Evolutionary conservation across 208 protist species (phyloP).

Genomic region (Acanthamoeba divionensis): DNA sequence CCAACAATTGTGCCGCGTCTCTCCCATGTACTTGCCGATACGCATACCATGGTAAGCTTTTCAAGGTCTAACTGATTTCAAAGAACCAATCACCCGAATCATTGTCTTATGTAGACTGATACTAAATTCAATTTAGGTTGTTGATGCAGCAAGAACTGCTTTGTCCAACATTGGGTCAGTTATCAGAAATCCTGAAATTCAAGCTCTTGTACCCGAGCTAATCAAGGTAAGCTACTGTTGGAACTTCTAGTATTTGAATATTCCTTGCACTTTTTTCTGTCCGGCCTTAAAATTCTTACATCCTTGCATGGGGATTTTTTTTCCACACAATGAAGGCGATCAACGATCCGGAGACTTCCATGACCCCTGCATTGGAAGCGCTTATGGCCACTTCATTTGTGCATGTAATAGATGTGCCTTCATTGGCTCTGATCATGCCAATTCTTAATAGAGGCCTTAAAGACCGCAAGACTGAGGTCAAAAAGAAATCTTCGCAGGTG

Average conservation of each 20-base stretch:
- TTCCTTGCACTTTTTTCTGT: too few species aligned
- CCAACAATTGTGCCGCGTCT: slow-evolving; percentile 79
- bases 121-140: slow-evolving; percentile 1
- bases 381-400: slow-evolving; percentile 82
- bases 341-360: slow-evolving; percentile 70
- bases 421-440: slow-evolving; percentile 84
- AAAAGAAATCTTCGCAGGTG: slow-evolving; percentile 74
- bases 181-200: slow-evolving; percentile 86
- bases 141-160: slow-evolving; percentile 74
- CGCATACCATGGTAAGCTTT: slow-evolving; percentile 57
- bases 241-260: too few species aligned
- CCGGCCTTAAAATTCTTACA: neutral
- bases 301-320: neutral
- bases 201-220: slow-evolving; percentile 67
- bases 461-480: slow-evolving; percentile 76
- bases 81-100: neutral
- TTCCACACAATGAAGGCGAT: slow-evolving; percentile 64
- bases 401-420: slow-evolving; percentile 84
- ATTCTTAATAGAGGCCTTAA: slow-evolving; percentile 81
- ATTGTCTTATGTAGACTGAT: neutral
- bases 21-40: slow-evolving; percentile 68
- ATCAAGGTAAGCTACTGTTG: slow-evolving; percentile 13
- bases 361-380: slow-evolving; percentile 67
- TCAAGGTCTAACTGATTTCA: neutral
- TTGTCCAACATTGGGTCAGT: slow-evolving; percentile 81